phyloP scores from a whole-genome alignment of 148 eudicot species.

The Selenicereus undatus region DNA sequence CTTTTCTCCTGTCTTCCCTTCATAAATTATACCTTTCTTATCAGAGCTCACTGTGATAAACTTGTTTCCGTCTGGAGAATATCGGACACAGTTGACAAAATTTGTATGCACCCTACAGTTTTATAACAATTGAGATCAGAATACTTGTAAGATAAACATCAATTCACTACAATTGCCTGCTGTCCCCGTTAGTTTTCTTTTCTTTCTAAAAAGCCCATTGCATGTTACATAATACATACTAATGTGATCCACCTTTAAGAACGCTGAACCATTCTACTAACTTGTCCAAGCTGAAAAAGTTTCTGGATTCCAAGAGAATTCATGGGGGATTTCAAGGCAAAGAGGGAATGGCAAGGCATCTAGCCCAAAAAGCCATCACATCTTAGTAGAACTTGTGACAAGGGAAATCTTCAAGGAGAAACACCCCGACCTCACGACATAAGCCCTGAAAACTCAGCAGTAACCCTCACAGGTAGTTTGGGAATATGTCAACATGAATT shows the following conservation, averaged over 20 bases:
- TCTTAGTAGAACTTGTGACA: neutral
- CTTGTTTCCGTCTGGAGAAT: slow-evolving; percentile 89
- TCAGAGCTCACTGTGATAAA: slow-evolving; percentile 93
- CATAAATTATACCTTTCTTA: slow-evolving; percentile 76
- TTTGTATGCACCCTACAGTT: slow-evolving; percentile 79
- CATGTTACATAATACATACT: neutral
- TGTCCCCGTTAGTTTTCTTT: neutral
- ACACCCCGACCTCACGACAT: neutral
- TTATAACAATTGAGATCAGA: slow-evolving; percentile 16
- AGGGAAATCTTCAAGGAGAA: neutral
- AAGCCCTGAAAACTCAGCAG: neutral
- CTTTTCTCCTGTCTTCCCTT: slow-evolving; percentile 83
- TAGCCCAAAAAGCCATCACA: neutral
- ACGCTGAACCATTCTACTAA: neutral
- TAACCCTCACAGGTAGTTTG: neutral
- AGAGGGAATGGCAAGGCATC: neutral
- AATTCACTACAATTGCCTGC: neutral
- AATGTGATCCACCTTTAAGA: neutral
- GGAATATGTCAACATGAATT: neutral
- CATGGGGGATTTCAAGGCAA: neutral
- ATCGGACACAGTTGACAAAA: slow-evolving; percentile 91
- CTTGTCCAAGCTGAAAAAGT: too few species aligned
- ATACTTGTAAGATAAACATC: neutral
- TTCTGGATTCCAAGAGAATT: neutral
- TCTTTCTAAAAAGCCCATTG: neutral